Evolutionary conservation across 2,329 filamentous ascomycete genomes (phyloP).

Genomic region (Gnomoniopsis sp.): DNA sequence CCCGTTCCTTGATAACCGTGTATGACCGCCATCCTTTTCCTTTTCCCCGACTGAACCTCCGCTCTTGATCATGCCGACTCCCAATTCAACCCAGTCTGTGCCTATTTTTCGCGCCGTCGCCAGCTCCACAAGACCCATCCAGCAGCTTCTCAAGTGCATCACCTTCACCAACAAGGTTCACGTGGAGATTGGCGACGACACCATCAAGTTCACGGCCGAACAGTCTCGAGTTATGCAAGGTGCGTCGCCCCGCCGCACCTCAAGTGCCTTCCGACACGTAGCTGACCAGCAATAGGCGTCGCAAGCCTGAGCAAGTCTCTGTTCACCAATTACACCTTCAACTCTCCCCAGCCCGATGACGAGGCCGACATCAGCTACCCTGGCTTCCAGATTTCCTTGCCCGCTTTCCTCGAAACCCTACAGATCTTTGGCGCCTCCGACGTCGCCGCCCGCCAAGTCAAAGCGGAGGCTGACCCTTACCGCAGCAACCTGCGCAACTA

Average conservation of each 20-base stretch:
- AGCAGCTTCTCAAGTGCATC: conserved; percentile 58
- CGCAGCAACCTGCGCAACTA: conserved; percentile 60
- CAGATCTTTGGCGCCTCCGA: conserved; percentile 93
- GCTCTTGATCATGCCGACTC: conserved; percentile 12
- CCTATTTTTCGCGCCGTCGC: conserved; percentile 73
- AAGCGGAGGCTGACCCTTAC: conserved; percentile 57
- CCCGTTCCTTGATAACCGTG: conserved; percentile 10
- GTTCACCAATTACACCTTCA: conserved; percentile 81
- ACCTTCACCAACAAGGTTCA: conserved; percentile 56
- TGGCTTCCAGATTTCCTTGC: conserved; percentile 81
- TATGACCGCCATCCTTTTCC: conserved; percentile 11
- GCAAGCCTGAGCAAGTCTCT: conserved; percentile 85
- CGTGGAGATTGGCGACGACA: conserved; percentile 76
- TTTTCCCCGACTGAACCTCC: background rate
- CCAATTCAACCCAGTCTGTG: conserved; percentile 4
- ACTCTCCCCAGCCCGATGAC: conserved; percentile 40
- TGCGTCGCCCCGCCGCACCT: conserved; percentile 34
- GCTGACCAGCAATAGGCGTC: conserved; percentile 45
- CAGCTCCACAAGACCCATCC: conserved; percentile 73
- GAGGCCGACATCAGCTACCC: conserved; percentile 48
- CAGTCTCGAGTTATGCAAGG: conserved; percentile 91
- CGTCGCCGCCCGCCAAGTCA: conserved; percentile 54
- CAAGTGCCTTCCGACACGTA: conserved; percentile 24
- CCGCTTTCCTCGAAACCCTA: conserved; percentile 85
- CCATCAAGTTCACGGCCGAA: conserved; percentile 83